Conservation (phyloP, 2,329 filamentous ascomycete genomes). For the Ciborinia camelliae region DNA sequence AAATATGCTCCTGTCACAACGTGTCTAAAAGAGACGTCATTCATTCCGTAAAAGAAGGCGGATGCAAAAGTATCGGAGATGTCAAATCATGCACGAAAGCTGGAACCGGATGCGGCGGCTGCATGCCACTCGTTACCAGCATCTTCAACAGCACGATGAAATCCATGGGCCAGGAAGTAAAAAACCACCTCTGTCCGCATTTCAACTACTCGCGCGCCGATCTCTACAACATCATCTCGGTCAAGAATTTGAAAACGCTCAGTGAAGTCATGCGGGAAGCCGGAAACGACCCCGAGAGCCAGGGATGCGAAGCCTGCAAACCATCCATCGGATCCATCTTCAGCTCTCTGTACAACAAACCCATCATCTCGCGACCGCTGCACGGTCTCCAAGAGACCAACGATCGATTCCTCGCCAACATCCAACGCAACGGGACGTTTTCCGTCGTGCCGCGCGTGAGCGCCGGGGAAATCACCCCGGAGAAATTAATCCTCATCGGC, state of each 20-base stretch:
- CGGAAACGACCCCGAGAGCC: constrained; percentile 66
- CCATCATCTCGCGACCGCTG: constrained; percentile 68
- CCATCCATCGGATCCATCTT: constrained; percentile 78
- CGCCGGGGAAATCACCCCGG: constrained; percentile 82
- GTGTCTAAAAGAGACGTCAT: constrained; percentile 81
- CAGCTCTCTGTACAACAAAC: constrained; percentile 76
- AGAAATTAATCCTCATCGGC: constrained; percentile 80
- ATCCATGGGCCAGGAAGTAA: constrained; percentile 80
- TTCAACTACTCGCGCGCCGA: constrained; percentile 82
- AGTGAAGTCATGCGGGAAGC: constrained; percentile 73
- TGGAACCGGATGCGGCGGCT: constrained; percentile 86
- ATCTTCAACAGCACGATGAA: constrained; percentile 90
- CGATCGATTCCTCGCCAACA: constrained; percentile 82
- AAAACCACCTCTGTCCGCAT: constrained; percentile 80
- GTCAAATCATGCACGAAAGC: constrained; percentile 90
- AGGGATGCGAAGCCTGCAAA: constrained; percentile 85
- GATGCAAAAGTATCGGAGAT: constrained; percentile 76
- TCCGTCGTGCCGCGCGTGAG: constrained; percentile 81
- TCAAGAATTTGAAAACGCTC: constrained; percentile 72
- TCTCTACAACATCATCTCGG: constrained; percentile 83
- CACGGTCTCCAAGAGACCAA: constrained; percentile 87
- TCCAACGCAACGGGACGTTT: constrained; percentile 88
- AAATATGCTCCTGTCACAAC: constrained; percentile 92
- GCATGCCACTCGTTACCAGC: constrained; percentile 80
- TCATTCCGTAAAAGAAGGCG: constrained; percentile 68